phyloP scores from a whole-genome alignment of 2,329 filamentous ascomycete genomes.

The Xylariaceae sp. region DNA sequence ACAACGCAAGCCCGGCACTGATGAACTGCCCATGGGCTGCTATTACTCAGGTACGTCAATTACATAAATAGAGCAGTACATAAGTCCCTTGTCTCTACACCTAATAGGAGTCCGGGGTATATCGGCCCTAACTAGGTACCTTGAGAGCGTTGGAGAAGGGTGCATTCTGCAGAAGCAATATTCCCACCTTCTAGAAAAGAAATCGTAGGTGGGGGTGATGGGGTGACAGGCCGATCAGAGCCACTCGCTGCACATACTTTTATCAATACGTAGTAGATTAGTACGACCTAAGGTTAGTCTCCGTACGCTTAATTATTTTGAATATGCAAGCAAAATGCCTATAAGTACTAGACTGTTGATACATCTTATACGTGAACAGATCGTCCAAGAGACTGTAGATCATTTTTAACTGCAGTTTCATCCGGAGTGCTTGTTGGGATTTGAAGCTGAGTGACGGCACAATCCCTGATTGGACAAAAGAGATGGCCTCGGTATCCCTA shows the following conservation, averaged over 20 bases:
- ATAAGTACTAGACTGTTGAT: background rate
- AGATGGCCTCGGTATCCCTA: constrained; percentile 10
- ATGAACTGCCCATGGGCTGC: background rate
- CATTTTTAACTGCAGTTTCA: constrained; percentile 1
- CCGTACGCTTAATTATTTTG: background rate
- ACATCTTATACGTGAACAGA: background rate
- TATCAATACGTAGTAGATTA: background rate
- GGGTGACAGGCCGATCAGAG: background rate
- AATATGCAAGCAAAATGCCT: background rate
- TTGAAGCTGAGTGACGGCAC: constrained; percentile 2
- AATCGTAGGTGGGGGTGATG: background rate
- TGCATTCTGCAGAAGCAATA: constrained; percentile 20
- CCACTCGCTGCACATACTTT: background rate
- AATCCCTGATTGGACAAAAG: constrained; percentile 20
- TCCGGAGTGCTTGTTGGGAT: constrained; percentile 19
- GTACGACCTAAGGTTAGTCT: no score
- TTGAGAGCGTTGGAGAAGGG: constrained; percentile 2
- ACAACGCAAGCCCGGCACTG: background rate
- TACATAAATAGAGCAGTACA: no score
- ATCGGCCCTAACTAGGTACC: constrained; percentile 15
- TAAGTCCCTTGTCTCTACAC: no score
- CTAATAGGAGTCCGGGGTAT: constrained; percentile 7
- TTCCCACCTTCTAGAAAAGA: constrained; percentile 29
- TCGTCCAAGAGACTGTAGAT: background rate
- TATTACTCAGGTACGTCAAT: background rate